phyloP scores from a whole-genome alignment of 1,139 yeast species.

The Scheffersomyces cryptocercus region DNA sequence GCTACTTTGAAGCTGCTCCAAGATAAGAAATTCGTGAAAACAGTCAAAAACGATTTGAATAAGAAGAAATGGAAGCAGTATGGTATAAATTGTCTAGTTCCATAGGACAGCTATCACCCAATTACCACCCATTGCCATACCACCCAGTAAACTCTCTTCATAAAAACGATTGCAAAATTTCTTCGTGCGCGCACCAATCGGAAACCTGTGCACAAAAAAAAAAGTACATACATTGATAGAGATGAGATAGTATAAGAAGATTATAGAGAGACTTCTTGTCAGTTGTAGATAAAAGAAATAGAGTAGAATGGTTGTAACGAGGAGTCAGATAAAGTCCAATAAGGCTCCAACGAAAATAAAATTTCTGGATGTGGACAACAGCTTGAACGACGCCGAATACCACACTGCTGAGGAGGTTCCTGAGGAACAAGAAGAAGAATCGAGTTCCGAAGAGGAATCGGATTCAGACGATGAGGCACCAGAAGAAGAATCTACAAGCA shows the following conservation, averaged over 20 bases:
- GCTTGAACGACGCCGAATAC: slow-evolving; percentile 11
- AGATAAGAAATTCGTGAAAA: slow-evolving; percentile 19
- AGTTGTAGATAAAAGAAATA: not conserved
- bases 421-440: slow-evolving; percentile 11
- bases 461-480: slow-evolving; percentile 49
- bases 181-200: slow-evolving; percentile 1
- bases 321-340: slow-evolving; percentile 12
- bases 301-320: slow-evolving; percentile 17
- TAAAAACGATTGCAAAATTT: not conserved
- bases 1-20: slow-evolving; percentile 29
- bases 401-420: slow-evolving; percentile 19
- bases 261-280: slow-evolving; percentile 5
- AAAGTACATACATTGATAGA: not conserved
- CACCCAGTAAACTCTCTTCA: too few relatives aligned
- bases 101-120: not conserved
- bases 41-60: slow-evolving; percentile 26
- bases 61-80: slow-evolving; percentile 36
- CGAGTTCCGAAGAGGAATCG: slow-evolving; percentile 17
- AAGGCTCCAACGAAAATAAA: slow-evolving; percentile 17
- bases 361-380: slow-evolving; percentile 17
- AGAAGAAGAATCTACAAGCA: slow-evolving; percentile 43
- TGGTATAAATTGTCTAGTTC: slow-evolving; percentile 34
- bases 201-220: not conserved
- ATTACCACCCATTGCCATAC: not conserved
- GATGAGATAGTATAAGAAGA: slow-evolving; percentile 1